Conservation (phyloP, 371 early-diverging fungal genomes). For the Synchytrium microbalum region DNA sequence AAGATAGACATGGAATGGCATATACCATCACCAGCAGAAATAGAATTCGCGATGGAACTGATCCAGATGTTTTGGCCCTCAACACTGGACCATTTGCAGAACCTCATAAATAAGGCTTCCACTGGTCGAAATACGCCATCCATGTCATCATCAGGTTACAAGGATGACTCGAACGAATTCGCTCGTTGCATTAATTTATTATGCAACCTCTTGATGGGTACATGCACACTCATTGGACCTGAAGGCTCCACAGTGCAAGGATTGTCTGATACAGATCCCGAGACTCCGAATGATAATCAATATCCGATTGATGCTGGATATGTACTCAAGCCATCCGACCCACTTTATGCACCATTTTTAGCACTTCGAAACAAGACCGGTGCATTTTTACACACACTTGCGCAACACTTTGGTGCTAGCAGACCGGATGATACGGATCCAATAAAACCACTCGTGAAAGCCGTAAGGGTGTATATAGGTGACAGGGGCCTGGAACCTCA, state of each 20-base stretch:
- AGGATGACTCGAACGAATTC: conserved; percentile 44
- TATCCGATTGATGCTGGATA: neutral
- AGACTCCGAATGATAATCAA: neutral
- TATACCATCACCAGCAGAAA: conserved; percentile 56
- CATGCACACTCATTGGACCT: conserved; percentile 7
- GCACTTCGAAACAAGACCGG: neutral
- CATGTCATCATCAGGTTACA: conserved; percentile 13
- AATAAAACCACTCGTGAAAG: neutral
- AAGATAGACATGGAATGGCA: conserved; percentile 63
- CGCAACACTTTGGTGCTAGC: neutral
- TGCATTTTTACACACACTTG: neutral
- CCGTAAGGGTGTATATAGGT: neutral
- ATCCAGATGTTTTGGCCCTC: conserved; percentile 43
- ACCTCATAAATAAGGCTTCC: conserved; percentile 32
- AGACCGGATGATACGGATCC: neutral
- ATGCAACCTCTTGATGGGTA: conserved; percentile 16
- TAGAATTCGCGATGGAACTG: conserved; percentile 57
- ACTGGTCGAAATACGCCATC: conserved; percentile 5
- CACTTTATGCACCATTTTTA: neutral
- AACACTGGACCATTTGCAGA: conserved; percentile 35
- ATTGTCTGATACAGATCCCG: neutral
- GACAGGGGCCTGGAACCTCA: neutral
- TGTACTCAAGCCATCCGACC: neutral
- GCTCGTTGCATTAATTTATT: conserved; percentile 51
- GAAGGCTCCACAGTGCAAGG: too few species aligned